Conservation (phyloP, 371 early-diverging fungal genomes). For the Dipsacomyces acuminosporus region DNA sequence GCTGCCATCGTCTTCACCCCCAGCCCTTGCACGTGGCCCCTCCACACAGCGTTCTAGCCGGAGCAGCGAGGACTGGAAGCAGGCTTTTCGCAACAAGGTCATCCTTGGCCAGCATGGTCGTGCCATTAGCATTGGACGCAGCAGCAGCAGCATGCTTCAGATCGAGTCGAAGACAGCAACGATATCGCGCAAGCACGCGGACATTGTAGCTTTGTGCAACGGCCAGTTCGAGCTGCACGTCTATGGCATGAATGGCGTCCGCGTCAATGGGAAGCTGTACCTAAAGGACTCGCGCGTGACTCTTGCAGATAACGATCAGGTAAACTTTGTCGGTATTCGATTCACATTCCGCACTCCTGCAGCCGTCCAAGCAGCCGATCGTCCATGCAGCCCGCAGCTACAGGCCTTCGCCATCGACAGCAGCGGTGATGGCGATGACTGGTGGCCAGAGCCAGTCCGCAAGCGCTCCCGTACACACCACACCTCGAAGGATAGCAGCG, state of each 20-base stretch:
- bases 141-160: slow-evolving; percentile 33
- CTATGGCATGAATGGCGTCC: slow-evolving; percentile 43
- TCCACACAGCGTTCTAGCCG: no score
- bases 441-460: slow-evolving; percentile 35
- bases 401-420: no score
- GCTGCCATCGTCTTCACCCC: no score
- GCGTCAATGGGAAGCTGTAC: slow-evolving; percentile 39
- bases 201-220: slow-evolving; percentile 6
- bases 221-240: slow-evolving; percentile 23
- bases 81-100: slow-evolving; percentile 26
- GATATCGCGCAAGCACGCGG: slow-evolving; percentile 39
- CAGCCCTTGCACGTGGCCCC: no score
- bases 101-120: slow-evolving; percentile 21
- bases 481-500: no score
- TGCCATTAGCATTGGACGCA: slow-evolving; percentile 35
- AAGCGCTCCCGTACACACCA: slow-evolving; percentile 5
- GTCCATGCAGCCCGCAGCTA: no score
- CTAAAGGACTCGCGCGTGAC: slow-evolving; percentile 9
- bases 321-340: slow-evolving; percentile 45
- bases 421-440: slow-evolving; percentile 11
- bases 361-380: no score
- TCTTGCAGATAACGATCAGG: slow-evolving; percentile 25
- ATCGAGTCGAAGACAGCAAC: slow-evolving; percentile 33
- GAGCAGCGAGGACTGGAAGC: slow-evolving; percentile 12
- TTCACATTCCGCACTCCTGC: slow-evolving; percentile 32